Evolutionary conservation across 2,329 filamentous ascomycete species (phyloP), one percentile per base, ranked within the genome.

Genomic region (Phialemoniopsis sp.): DNA sequence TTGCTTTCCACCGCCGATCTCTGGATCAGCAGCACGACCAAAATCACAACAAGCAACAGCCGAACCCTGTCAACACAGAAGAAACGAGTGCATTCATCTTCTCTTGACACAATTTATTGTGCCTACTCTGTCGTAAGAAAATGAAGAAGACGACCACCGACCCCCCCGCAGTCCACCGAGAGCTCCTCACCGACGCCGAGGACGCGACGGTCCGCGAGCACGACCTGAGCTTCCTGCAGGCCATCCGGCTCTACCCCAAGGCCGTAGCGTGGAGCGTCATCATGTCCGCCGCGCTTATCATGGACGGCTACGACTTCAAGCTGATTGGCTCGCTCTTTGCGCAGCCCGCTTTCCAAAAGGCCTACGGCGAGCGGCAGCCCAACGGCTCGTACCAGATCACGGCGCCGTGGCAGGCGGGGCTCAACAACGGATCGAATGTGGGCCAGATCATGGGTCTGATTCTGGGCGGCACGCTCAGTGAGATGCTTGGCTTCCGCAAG

Each of bases 391-490:
- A 59, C 37, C 55, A 74, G 44, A 55, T 78, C 18, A 57, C 66
- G 0, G 65, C 68, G 0, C 47, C 63, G 1, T 78, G 75, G 75
- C 72, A 76, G 48, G 63, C 70, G 3, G 70, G 63, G 0, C 52
- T 78, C 1, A 56, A 58, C 18, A 52, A 50, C 43, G 45, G 43
- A 38, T 35, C 65, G 0, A 54, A 60, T 13, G 62, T 69, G 8
- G 21, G 21, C 10, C 21, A 26, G 10, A 6, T 26, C 21, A 26
- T 26, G 21, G 21, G 21, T 10, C 21, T 26, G 21, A 6, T 26
- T 26, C 6, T 26, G 6, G 21, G 6, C 21, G 21, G 21, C 10
- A 26, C 21, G 21, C 47, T 74, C 12, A 63, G 67, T 13, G 60
- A 72, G 29, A 54, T 58, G 4, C 64, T 55, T 26, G 70, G 70